Base-by-base conservation (phyloP, 75 land plant species). In the Selaginella moellendorffii region DNA sequence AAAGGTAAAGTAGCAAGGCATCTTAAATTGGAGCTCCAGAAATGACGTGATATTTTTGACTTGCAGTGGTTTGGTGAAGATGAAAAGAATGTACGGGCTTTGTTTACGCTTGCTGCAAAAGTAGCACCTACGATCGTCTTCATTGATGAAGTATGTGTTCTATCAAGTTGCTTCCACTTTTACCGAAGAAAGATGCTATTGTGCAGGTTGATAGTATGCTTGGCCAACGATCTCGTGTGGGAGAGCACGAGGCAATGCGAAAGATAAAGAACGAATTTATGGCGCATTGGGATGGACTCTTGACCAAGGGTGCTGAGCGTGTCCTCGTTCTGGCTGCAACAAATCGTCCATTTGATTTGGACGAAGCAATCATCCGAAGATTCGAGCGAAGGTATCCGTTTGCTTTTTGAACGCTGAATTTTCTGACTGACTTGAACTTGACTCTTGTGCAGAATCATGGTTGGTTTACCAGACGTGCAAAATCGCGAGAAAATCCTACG, bases 211-310 rank as follows among this genome's bases (percentile, higher is more conserved):
- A 88, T 46, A 85, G 93, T 73, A 88, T 88, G 93, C 85, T 88
- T 60, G 93, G 93, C 12, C 93, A 88, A 62, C 29, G 93, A 36
- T 76, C 78, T 2, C 73, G 86, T 68, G 82, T 68, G 28, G 90
- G 93, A 20, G 93, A 88, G 68, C 89, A 88, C 68, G 93, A 88
- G 59, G 93, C 93, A 23, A 85, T 88, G 93, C 56, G 93, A 31
- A 88, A 88, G 74, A 88, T 88, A 42, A 88, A 88, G 69, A 88
- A 88, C 62, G 89, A 88, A 69, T 85, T 88, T 64, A 87, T 88
- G 93, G 76, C 90, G 25, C 93, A 83, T 29, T 88, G 93, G 93
- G 93, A 88, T 79, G 89, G 93, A 12, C 79, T 88, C 1, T 51
- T 85, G 65, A 71, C 86, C 28, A 88, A 83, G 53, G 65, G 82